phyloP scores from a whole-genome alignment of 129 eudicot genomes.

The Chrysanthemum makinoi region DNA sequence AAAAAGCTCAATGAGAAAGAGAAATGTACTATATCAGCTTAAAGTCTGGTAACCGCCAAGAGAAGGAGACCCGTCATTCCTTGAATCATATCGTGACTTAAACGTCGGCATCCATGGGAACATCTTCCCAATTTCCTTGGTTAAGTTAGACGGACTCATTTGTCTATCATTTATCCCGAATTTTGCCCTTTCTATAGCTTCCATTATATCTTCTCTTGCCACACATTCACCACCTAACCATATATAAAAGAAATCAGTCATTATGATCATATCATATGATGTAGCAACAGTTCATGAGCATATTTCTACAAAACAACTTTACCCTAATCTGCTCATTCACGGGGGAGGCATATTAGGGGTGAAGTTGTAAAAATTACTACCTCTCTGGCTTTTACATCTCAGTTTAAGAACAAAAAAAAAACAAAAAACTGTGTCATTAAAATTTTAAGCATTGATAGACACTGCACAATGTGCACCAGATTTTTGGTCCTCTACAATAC shows the following conservation, averaged over 20 bases:
- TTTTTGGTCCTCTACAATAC: too few species aligned
- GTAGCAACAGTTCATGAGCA: neutral
- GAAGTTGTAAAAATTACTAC: neutral
- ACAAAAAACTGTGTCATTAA: too few species aligned
- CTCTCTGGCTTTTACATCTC: too few species aligned
- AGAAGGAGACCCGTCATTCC: constrained; percentile 34
- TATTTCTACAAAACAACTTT: neutral
- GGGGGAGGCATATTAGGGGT: neutral
- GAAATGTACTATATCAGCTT: neutral
- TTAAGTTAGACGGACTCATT: constrained; percentile 40
- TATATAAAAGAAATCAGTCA: constrained; percentile 4
- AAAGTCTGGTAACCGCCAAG: constrained; percentile 18
- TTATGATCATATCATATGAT: constrained; percentile 13
- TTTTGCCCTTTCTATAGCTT: constrained; percentile 96
- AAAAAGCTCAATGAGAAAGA: neutral
- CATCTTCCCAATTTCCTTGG: constrained; percentile 76
- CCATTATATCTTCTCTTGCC: constrained; percentile 95
- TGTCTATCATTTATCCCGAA: constrained; percentile 87
- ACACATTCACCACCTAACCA: constrained; percentile 79
- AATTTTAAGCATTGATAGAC: too few species aligned
- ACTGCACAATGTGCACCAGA: too few species aligned
- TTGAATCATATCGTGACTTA: constrained; percentile 37
- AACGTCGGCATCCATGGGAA: constrained; percentile 96
- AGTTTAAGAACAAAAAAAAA: too few species aligned
- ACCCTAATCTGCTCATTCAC: neutral